Conservation (phyloP, 192 early-diverging fungal species). For the Podila verticillata region DNA sequence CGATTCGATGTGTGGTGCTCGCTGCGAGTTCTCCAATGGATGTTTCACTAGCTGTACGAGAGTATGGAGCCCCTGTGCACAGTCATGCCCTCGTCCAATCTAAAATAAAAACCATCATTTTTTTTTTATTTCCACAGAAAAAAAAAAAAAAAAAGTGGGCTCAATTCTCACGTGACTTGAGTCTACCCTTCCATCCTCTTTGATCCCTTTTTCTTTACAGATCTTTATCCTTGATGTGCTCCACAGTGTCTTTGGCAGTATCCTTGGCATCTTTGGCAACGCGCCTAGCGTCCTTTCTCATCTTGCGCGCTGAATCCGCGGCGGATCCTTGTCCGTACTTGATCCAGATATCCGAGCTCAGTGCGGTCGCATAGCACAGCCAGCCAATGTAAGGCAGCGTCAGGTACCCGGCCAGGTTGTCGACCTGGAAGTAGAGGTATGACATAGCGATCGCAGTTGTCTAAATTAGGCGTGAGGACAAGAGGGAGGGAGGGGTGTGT, state of each 20-base stretch:
- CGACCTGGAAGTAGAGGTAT: conserved; percentile 44
- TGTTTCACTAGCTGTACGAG: too few species aligned
- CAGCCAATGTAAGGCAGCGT: conserved; percentile 44
- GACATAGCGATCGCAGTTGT: conserved; percentile 19
- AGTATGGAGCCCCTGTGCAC: too few species aligned
- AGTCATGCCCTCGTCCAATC: too few species aligned
- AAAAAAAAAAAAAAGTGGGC: too few species aligned
- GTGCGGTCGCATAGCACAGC: conserved; percentile 44
- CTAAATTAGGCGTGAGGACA: background rate
- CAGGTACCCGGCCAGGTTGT: conserved; percentile 32
- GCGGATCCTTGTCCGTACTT: conserved; percentile 30
- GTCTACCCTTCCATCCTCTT: too few species aligned
- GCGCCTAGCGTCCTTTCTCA: conserved; percentile 25
- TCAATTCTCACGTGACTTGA: too few species aligned
- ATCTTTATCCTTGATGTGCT: conserved; percentile 17
- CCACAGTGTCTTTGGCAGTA: conserved; percentile 19
- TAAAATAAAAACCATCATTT: too few species aligned
- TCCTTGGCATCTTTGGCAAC: conserved; percentile 32
- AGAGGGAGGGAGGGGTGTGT: too few species aligned
- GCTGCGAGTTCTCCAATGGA: too few species aligned
- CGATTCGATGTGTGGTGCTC: too few species aligned
- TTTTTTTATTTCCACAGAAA: too few species aligned
- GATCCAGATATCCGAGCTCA: conserved; percentile 47
- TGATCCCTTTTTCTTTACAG: background rate
- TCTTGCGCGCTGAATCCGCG: conserved; percentile 27